These are phyloP conservation scores for Ilex aquifolium DNA, from an alignment of 257 asterid genomes.

Conservation along the genomic window DNA sequence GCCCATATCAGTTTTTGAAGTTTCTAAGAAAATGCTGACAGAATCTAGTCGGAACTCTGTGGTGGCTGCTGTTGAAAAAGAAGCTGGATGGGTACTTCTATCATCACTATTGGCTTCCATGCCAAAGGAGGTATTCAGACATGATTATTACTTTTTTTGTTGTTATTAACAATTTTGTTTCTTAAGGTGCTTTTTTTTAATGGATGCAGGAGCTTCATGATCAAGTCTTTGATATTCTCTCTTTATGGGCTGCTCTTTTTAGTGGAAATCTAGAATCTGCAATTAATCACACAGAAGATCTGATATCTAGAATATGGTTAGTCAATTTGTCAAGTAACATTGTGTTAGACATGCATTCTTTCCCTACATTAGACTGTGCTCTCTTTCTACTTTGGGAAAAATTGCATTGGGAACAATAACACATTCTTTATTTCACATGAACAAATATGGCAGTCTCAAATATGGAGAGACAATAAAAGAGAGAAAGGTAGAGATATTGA, in stretches of 20 bases:
- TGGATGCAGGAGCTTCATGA: constrained; percentile 81
- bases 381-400: constrained; percentile 8
- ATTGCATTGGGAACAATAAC: too few relatives aligned
- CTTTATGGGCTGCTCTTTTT: constrained; percentile 84
- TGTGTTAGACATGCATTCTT: constrained; percentile 11
- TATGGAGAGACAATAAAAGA: too few relatives aligned
- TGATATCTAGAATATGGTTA: constrained; percentile 63
- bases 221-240: constrained; percentile 92
- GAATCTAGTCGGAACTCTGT: constrained; percentile 69
- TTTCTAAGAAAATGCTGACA: constrained; percentile 79
- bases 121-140: constrained; percentile 60
- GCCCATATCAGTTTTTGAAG: constrained; percentile 77
- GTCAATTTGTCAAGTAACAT: constrained; percentile 21
- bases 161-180: constrained; percentile 14
- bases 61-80: constrained; percentile 78
- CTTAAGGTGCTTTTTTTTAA: constrained; percentile 19
- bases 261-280: constrained; percentile 48
- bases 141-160: constrained; percentile 10
- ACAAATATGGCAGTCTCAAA: too few relatives aligned
- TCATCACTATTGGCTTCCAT: constrained; percentile 85
- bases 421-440: too few relatives aligned
- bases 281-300: constrained; percentile 49
- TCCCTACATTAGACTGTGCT: constrained; percentile 3
- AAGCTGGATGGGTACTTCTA: constrained; percentile 96
- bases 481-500: too few relatives aligned